A percentile compares a stretch with the other conserved stretches of the same genome.
Conservation (phyloP, 768 basidiomycete species). For the Boletus vinaceobasis region DNA sequence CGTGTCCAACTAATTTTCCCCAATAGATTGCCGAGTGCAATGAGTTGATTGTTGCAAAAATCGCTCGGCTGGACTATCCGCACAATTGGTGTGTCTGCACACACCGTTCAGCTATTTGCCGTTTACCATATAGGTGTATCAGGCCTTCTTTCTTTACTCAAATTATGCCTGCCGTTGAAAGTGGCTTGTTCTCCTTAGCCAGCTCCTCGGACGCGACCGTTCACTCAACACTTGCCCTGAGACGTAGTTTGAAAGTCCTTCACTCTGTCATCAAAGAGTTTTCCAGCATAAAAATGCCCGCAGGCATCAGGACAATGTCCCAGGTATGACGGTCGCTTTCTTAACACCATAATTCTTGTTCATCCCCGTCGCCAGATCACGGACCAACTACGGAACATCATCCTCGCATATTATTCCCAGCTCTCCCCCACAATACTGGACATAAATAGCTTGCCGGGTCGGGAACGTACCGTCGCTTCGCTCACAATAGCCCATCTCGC, state of each 20-base stretch:
- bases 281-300: conserved; percentile 63
- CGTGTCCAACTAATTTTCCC: conserved; percentile 1
- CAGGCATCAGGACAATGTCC: conserved; percentile 63
- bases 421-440: conserved; percentile 36
- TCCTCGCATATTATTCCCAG: conserved; percentile 61
- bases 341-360: not conserved
- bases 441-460: conserved; percentile 34
- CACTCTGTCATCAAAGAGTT: conserved; percentile 71
- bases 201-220: conserved; percentile 39
- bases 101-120: not conserved
- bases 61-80: conserved; percentile 78
- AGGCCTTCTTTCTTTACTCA: conserved; percentile 31
- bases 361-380: conserved; percentile 17
- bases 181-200: conserved; percentile 49
- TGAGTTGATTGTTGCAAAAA: conserved; percentile 67
- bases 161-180: conserved; percentile 54
- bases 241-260: conserved; percentile 60
- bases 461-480: conserved; percentile 41
- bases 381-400: conserved; percentile 42
- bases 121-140: not conserved
- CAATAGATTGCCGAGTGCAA: conserved; percentile 71
- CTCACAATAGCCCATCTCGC: conserved; percentile 61
- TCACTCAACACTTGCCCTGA: conserved; percentile 47
- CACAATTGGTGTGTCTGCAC: conserved; percentile 53
- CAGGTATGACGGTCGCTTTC: conserved; percentile 39